Evolutionary conservation across 306 rosid genomes (phyloP), one percentile per base, ranked within the genome.

Genomic region (Castanea sativa): DNA sequence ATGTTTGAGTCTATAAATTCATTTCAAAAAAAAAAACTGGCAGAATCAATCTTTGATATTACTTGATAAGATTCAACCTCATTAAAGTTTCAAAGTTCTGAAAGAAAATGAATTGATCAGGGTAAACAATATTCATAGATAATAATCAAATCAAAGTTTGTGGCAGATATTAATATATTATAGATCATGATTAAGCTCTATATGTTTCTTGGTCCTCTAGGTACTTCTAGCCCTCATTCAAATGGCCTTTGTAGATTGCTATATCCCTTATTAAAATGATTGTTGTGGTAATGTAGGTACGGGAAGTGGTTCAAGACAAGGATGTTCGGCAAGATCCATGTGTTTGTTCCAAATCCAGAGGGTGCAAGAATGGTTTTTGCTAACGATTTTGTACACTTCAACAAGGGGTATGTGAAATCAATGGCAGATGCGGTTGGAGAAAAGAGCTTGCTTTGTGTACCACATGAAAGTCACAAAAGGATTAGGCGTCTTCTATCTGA

Each of bases 301-400:
- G 94, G 94, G 21, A 90, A 79, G 74, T 92, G 91, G 91, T 92
- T 92, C 88, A 92, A 82, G 90, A 88, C 97, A 29, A 85, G 92
- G 89, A 53, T 92, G 59, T 92, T 90, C 30, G 92, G 97, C 19
- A 88, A 87, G 88, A 71, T 81, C 76, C 97, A 92, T 73, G 78
- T 92, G 75, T 92, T 81, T 82, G 87, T 92, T 81, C 97, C 97
- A 8, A 90, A 74, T 59, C 69, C 85, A 23, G 94, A 88, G 78
- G 92, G 91, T 29, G 97, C 97, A 78, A 85, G 56, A 84, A 79
- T n/a, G 30, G 81, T 92, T 45, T 85, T 92, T 77, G 53, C 90
- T 4, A 85, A 79, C 70, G 97, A 92, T 81, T 92, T 92, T 85
- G 87, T 73, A 29, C 65, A 65, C n/a, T 92, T 92, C 89, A 85